phyloP scores from a whole-genome alignment of 179 eudicot species.

The Beta corolliflora region DNA sequence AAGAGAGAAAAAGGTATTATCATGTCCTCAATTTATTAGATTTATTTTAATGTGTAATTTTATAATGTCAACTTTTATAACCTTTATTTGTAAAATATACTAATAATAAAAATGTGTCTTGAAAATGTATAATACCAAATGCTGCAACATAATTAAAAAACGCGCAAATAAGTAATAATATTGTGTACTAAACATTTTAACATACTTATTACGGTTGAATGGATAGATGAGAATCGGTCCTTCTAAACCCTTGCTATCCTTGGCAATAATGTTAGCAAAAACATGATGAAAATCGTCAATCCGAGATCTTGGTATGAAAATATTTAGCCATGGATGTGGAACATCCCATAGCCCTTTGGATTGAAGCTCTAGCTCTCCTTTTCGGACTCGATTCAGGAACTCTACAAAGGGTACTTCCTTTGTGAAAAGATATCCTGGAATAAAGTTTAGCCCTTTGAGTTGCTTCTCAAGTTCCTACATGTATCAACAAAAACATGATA shows the following conservation, averaged over 20 bases:
- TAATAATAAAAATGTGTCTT: too few relatives aligned
- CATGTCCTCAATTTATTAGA: too few relatives aligned
- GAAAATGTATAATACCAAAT: too few relatives aligned
- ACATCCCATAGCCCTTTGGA: constrained; percentile 71
- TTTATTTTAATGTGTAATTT: too few relatives aligned
- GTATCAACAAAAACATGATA: neutral
- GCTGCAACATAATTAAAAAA: too few relatives aligned
- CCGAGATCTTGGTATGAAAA: constrained; percentile 74
- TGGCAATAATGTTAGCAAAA: constrained; percentile 45
- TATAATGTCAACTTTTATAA: too few relatives aligned
- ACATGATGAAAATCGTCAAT: constrained; percentile 55
- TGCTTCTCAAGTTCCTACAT: constrained; percentile 51
- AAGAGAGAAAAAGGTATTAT: too few relatives aligned
- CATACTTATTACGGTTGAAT: constrained; percentile 60
- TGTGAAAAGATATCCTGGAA: constrained; percentile 49
- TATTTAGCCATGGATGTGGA: constrained; percentile 94
- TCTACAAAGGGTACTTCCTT: constrained; percentile 50
- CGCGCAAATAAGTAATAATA: too few relatives aligned
- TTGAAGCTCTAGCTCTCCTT: constrained; percentile 58
- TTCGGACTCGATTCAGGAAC: constrained; percentile 68
- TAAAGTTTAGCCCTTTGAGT: constrained; percentile 40
- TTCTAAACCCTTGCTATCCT: constrained; percentile 30
- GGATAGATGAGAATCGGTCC: constrained; percentile 86
- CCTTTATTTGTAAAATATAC: too few relatives aligned
- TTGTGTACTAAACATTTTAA: neutral